These are phyloP conservation scores for Vitis hybrid DNA, from an alignment of 177 flowering plant genomes.

Conservation along the genomic window DNA sequence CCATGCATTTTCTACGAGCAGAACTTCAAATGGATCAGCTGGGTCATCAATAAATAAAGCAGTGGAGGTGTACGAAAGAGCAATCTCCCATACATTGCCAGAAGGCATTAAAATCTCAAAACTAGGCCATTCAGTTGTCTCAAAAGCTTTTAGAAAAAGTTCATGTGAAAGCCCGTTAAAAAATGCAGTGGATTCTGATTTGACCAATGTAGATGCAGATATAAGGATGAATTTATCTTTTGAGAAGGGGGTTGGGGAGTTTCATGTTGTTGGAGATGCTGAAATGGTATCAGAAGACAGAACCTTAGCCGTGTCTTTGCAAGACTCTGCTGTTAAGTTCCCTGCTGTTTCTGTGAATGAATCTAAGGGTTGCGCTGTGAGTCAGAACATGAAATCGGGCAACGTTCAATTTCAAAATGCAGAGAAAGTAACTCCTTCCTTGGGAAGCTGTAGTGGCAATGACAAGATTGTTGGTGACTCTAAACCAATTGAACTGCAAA, in stretches of 20 bases:
- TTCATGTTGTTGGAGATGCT: slow-evolving; percentile 8
- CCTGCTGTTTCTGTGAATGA: slow-evolving; percentile 8
- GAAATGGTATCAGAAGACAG: slow-evolving; percentile 4
- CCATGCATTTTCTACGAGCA: slow-evolving; percentile 3
- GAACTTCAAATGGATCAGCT: slow-evolving; percentile 11
- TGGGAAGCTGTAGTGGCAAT: slow-evolving; percentile 7
- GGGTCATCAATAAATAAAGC: slow-evolving; percentile 9
- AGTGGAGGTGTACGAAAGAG: background rate
- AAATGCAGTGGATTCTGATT: background rate
- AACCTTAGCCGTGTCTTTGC: background rate
- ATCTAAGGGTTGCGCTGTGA: background rate
- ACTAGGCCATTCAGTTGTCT: background rate
- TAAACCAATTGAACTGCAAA: slow-evolving; percentile 16
- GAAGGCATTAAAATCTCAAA: slow-evolving; percentile 7
- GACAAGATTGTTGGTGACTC: slow-evolving; percentile 7
- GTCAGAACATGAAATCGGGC: slow-evolving; percentile 5
- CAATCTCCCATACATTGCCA: background rate
- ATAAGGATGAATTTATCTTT: slow-evolving; percentile 1
- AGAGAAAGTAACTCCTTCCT: slow-evolving; percentile 1
- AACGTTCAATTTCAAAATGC: slow-evolving; percentile 8
- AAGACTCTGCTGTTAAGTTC: slow-evolving; percentile 2
- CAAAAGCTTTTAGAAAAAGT: slow-evolving; percentile 8
- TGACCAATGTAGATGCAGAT: slow-evolving; percentile 5
- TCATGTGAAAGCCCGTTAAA: slow-evolving; percentile 7
- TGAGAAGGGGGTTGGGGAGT: slow-evolving; percentile 1